A percentile compares a stretch with the other conserved stretches of the same genome.
phyloP scores from a whole-genome alignment of 2,329 filamentous ascomycete genomes.

The Immersiporthe knoxdaviesiana region DNA sequence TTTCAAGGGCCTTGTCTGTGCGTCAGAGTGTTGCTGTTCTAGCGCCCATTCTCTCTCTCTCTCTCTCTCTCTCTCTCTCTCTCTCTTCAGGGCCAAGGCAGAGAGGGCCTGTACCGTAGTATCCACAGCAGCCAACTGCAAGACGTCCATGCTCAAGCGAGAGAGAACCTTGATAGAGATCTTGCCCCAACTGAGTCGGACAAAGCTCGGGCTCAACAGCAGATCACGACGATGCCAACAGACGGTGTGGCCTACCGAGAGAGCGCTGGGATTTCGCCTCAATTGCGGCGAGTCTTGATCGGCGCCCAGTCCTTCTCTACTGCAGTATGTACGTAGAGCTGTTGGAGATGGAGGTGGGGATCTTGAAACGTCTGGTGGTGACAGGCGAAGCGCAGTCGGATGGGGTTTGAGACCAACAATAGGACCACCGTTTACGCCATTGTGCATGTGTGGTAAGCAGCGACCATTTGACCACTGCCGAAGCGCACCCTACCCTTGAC shows the following conservation, averaged over 20 bases:
- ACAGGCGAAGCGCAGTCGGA: constrained; percentile 8
- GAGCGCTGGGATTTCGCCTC: constrained; percentile 6
- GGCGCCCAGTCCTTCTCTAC: constrained; percentile 17
- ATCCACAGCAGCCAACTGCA: constrained; percentile 9
- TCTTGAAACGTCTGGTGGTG: constrained; percentile 26
- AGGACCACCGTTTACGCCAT: constrained; percentile 22
- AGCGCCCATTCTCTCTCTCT: constrained; percentile 25
- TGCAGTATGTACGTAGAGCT: too few species aligned
- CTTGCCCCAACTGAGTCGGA: constrained; percentile 11
- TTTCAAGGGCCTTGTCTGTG: constrained; percentile 19
- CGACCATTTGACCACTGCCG: constrained; percentile 21
- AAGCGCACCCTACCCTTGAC: constrained; percentile 13
- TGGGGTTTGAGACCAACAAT: constrained; percentile 14
- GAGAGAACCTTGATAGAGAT: constrained; percentile 11
- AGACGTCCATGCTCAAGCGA: background rate
- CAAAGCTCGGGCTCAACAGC: constrained; percentile 6
- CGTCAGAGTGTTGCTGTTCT: constrained; percentile 20
- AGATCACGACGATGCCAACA: background rate
- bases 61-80: too few species aligned
- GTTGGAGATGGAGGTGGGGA: constrained; percentile 20
- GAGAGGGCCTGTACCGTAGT: too few species aligned
- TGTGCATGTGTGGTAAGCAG: constrained; percentile 18
- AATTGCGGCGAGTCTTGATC: constrained; percentile 22
- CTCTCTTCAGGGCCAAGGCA: constrained; percentile 13
- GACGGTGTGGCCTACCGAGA: constrained; percentile 1